Conservation (phyloP, 176 grass and related monocot genomes). For the Paspalum notatum region DNA sequence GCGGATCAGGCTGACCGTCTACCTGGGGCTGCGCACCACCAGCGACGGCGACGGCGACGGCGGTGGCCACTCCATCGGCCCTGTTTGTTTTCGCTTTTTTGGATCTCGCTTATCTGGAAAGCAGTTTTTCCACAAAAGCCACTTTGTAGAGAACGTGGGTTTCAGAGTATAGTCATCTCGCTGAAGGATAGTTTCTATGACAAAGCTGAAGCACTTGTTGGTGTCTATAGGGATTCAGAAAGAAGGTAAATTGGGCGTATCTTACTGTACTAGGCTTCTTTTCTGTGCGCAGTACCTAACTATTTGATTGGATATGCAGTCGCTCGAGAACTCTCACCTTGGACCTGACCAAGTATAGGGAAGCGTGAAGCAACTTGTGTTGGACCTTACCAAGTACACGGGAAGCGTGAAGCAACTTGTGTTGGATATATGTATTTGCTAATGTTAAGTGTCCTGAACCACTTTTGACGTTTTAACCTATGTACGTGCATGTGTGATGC, state of each 20-base stretch:
- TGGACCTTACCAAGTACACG: no score
- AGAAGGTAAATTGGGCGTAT: slow-evolving; percentile 55
- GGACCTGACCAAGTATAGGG: slow-evolving; percentile 89
- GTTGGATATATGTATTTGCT: neutral
- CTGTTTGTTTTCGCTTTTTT: no score
- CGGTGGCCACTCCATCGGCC: slow-evolving; percentile 43
- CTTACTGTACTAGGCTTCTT: slow-evolving; percentile 18
- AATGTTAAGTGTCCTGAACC: neutral
- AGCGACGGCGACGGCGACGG: slow-evolving; percentile 50
- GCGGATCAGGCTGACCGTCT: slow-evolving; percentile 76
- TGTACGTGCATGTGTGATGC: no score
- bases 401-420: no score
- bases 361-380: slow-evolving; percentile 48
- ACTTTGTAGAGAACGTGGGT: slow-evolving; percentile 77
- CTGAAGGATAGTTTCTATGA: slow-evolving; percentile 98
- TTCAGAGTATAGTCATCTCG: slow-evolving; percentile 98
- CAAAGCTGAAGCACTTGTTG: slow-evolving; percentile 97
- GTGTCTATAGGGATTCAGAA: slow-evolving; percentile 93
- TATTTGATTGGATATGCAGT: slow-evolving; percentile 53
- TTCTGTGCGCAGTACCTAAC: slow-evolving; percentile 17
- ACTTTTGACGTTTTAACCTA: neutral
- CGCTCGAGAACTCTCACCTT: slow-evolving; percentile 97
- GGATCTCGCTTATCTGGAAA: no score
- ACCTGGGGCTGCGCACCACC: slow-evolving; percentile 73
- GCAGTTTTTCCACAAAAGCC: no score